Base-by-base conservation (phyloP, 2,329 filamentous ascomycete genomes). In the Hirsutella rhossiliensis region DNA sequence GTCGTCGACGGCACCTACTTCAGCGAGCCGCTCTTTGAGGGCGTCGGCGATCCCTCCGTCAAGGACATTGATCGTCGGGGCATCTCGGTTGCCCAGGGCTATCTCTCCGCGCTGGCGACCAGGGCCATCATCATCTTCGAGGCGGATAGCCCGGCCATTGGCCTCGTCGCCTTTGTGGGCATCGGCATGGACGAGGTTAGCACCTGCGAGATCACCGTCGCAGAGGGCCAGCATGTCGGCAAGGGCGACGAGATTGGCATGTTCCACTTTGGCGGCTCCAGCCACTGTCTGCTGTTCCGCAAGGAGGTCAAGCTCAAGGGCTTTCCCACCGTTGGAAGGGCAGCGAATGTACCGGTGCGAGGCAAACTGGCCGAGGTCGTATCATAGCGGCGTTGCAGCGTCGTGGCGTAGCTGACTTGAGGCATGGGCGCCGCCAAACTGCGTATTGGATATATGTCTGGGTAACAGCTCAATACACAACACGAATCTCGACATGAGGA, bases 261-360 rank as follows among this genome's bases (percentile, higher is more conserved):
- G 82, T 88, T 88, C 61, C 84, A 88, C 56, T 87, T 82, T 56
- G 84, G 84, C n/a, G 84, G 84, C 0, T 81, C 75, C 7, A 78
- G 77, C 1, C 78, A 85, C 56, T 84, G 80, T 52, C 55, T 87
- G 51, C 55, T 88, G 3, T 87, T 87, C 62, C 62, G 75, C 23
- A 68, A 73, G 49, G 71, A 66, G 0, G 73, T 81, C 29, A 63
- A 68, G 43, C 47, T 78, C 0, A 57, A 64, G 2, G 65, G 56
- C 0, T 60, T 69, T 31, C 66, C 65, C 0, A 49, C 58, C 43
- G 47, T 63, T 0, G 61, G 61, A 0, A 56, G 56, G 43, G 50
- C 61, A 47, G 55, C 58, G 39, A 69, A 69, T 39, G 62, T 68
- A 30, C 58, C 66, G 3, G 64, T 65, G 1, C 51, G 64, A 38